These are phyloP conservation scores for Aegilops sharonensis DNA, from an alignment of 176 grass and related monocot genomes.

Conservation along the genomic window DNA sequence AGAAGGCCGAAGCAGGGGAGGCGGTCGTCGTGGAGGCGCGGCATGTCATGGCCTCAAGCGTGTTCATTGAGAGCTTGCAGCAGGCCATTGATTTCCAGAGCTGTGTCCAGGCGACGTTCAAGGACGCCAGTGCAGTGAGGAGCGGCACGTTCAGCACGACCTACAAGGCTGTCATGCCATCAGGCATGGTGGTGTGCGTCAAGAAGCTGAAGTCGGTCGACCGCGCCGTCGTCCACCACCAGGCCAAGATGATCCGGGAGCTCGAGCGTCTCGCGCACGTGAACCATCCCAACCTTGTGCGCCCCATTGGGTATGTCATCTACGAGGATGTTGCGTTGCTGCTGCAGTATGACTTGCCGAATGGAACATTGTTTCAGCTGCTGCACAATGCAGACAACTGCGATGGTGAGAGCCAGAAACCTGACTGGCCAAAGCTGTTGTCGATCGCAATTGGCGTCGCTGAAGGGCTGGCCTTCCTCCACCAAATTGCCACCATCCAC, in stretches of 20 bases:
- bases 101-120: slow-evolving; percentile 66
- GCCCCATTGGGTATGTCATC: slow-evolving; percentile 80
- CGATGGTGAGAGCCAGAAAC: slow-evolving; percentile 33
- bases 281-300: slow-evolving; percentile 73
- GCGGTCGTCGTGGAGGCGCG: slow-evolving; percentile 46
- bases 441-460: slow-evolving; percentile 72
- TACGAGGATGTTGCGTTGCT: slow-evolving; percentile 76
- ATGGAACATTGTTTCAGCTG: slow-evolving; percentile 75
- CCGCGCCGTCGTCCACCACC: slow-evolving; percentile 58
- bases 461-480: slow-evolving; percentile 77
- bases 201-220: slow-evolving; percentile 92
- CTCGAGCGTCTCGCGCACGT: slow-evolving; percentile 71
- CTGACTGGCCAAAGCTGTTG: slow-evolving; percentile 73
- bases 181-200: slow-evolving; percentile 75
- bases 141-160: slow-evolving; percentile 71
- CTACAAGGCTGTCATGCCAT: slow-evolving; percentile 90
- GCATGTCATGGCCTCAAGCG: slow-evolving; percentile 50
- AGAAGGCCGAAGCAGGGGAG: slow-evolving; percentile 52
- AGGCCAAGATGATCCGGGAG: slow-evolving; percentile 89
- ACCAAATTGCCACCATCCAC: slow-evolving; percentile 85
- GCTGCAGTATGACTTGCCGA: slow-evolving; percentile 76
- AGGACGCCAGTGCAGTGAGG: slow-evolving; percentile 59
- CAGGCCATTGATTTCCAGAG: slow-evolving; percentile 91
- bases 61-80: slow-evolving; percentile 79
- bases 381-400: slow-evolving; percentile 30